phyloP scores from a whole-genome alignment of 2,329 filamentous ascomycete species.

The Coniosporium tulheliwenetii region DNA sequence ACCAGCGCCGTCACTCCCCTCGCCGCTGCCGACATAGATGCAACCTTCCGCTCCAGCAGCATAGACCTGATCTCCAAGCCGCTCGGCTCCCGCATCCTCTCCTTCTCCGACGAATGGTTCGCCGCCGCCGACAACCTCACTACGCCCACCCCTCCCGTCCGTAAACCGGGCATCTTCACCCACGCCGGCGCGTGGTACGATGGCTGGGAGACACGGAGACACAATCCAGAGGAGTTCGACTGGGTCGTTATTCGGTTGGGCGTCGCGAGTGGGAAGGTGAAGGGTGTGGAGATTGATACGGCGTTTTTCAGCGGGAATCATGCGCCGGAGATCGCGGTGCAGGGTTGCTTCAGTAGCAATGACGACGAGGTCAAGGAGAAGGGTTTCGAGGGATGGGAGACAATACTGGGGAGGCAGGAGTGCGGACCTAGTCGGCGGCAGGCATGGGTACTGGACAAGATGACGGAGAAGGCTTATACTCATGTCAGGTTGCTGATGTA shows the following conservation, averaged over 20 bases:
- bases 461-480: slow-evolving; percentile 53
- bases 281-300: slow-evolving; percentile 66
- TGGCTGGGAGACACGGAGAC: slow-evolving; percentile 47
- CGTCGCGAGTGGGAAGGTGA: slow-evolving; percentile 53
- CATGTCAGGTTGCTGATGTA: slow-evolving; percentile 75
- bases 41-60: slow-evolving; percentile 38
- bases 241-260: slow-evolving; percentile 45
- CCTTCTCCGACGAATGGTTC: slow-evolving; percentile 47
- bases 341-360: slow-evolving; percentile 53
- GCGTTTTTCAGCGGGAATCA: slow-evolving; percentile 73
- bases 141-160: slow-evolving; percentile 38
- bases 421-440: slow-evolving; percentile 62
- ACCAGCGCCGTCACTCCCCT: slow-evolving; percentile 18
- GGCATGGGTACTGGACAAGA: slow-evolving; percentile 49
- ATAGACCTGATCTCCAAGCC: slow-evolving; percentile 38
- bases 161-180: slow-evolving; percentile 41
- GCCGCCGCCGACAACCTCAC: slow-evolving; percentile 42
- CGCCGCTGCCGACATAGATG: slow-evolving; percentile 33
- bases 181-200: slow-evolving; percentile 49
- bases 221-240: slow-evolving; percentile 42
- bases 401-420: slow-evolving; percentile 52
- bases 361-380: slow-evolving; percentile 42
- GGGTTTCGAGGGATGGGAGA: slow-evolving; percentile 43
- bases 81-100: slow-evolving; percentile 35
- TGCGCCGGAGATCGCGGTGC: slow-evolving; percentile 62